Base-by-base conservation (phyloP, 1,284 basidiomycete species). In the Sanghuangporus sanghuang region DNA sequence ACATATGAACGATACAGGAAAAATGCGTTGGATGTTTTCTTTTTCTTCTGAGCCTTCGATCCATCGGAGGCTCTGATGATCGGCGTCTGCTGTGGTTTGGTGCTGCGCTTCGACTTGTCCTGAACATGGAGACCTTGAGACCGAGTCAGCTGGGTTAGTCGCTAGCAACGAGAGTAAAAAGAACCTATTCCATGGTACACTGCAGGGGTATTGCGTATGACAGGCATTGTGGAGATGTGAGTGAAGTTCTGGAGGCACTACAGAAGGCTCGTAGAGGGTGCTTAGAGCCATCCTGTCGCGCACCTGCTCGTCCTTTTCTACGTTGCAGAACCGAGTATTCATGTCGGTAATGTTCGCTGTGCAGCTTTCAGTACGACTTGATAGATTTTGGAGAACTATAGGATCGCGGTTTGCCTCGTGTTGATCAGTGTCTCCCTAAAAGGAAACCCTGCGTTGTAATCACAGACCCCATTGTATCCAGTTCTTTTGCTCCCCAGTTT, bases 1-100 rank as follows among this genome's bases (percentile, higher is more conserved):
- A 62, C 53, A 42, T 62, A 35, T 12, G 61, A 62, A 16, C 61
- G 61, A 21, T 62, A 62, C 11, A 62, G 61, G 27, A 62, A 48
- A 40, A 62, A 62, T 14, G 61, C 61, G 36, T 62, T 62, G 12
- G 61, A 46, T 3, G 61, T 9, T 56, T 56, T 62, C 53, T 62
- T 62, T 42, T 36, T 62, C 57, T 49, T 59, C 14, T 21, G 9
- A 11, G 44, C 27, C 55, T 54, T 54, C 35, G 53, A 32, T 16
- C n/a, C 18, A 12, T 18, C 38, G 46, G 35, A 35, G 44, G 27
- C 46, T 5, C 42, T 21, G 57, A 27, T n/a, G 32, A 23, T 21
- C 23, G 57, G 36, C 23, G 35, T 14, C n/a, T 27, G 46, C 6
- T 1, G 16, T 16, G 14, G 32, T 12, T 27, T 8, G 3, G 14